Base-by-base conservation (phyloP, 139 green algal species). In the Tetradesmus lagerheimii region DNA sequence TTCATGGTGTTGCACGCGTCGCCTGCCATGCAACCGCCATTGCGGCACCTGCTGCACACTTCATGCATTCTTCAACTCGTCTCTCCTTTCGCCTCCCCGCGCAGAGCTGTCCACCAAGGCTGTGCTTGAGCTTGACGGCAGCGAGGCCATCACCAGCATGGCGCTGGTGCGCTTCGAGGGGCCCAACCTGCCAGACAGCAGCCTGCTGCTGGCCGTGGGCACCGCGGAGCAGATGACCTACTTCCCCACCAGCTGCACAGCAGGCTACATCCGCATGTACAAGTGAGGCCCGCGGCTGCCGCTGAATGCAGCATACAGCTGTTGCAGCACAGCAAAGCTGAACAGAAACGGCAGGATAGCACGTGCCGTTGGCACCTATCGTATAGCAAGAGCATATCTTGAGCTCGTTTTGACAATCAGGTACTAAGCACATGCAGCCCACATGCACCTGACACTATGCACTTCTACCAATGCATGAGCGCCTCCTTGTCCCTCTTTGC, bases 71-170 rank as follows among this genome's bases (percentile, higher is more conserved):
- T n/a, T 35, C 14, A 34, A 18, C 11, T 37, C 2, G 5, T 37
- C 18, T 2, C 74, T 47, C 2, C 76, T 31, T 16, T 18, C 34
- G 6, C 76, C 37, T 41, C 23, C n/a, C n/a, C n/a, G n/a, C n/a
- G n/a, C 83, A 88, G 83, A 45, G 50, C 57, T 92, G 43, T 92
- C 92, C 34, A 96, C 91, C 16, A 75, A 85, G 50, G 88, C 81
- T 75, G 92, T 95, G 77, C 37, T 98, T 67, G 96, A 99, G 88
- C 93, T 99, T 84, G 96, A 97, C 75, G 93, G 95, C 88, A 98
- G 97, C 75, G 98, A 99, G 94, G 95, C 93, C 41, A 82, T 98
- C 27, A 95, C 90, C n/a, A 93, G 91, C 91, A 93, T 98, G 92
- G 95, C 89, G 81, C 92, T 98, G 35, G 95, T 96, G 37, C 83